Conservation (phyloP, 225 moss, liverwort and hornwort species). For the Polytrichum formosum region DNA sequence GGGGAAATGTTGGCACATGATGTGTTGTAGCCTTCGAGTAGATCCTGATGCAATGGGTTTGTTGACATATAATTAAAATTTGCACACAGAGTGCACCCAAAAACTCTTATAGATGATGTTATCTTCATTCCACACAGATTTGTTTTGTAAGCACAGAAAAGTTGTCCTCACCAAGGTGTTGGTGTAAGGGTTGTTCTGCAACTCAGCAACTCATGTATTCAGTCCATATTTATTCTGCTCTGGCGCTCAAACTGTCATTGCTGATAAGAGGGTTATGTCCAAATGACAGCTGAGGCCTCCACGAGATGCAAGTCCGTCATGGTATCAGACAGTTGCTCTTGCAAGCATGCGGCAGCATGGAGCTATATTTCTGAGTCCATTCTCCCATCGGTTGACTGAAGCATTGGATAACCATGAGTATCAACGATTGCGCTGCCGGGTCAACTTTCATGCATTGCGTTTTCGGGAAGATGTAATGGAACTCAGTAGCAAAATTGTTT, state of each 20-base stretch:
- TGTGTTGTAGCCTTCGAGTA: neutral
- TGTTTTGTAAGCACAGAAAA: too few species aligned
- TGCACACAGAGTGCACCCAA: too few species aligned
- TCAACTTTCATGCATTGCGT: slow-evolving; percentile 85
- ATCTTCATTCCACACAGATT: too few species aligned
- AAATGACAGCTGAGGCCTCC: slow-evolving; percentile 71
- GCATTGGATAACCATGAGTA: slow-evolving; percentile 77
- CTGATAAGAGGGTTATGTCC: slow-evolving; percentile 17
- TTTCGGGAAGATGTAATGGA: slow-evolving; percentile 68
- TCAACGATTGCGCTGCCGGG: slow-evolving; percentile 91
- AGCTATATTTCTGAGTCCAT: slow-evolving; percentile 80
- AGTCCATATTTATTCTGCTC: too few species aligned
- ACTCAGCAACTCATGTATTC: too few species aligned
- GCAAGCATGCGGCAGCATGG: slow-evolving; percentile 81
- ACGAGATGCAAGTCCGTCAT: slow-evolving; percentile 65
- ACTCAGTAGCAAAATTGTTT: slow-evolving; percentile 72
- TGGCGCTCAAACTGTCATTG: too few species aligned
- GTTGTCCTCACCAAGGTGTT: too few species aligned
- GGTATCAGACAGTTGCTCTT: slow-evolving; percentile 83
- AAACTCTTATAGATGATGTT: too few species aligned
- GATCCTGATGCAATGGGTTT: neutral
- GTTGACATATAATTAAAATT: too few species aligned
- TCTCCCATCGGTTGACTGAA: slow-evolving; percentile 72
- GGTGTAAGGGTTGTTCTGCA: too few species aligned
- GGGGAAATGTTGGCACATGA: too few species aligned